Base-by-base conservation (phyloP, 2,329 filamentous ascomycete genomes). In the Neopestalotiopsis sp. region DNA sequence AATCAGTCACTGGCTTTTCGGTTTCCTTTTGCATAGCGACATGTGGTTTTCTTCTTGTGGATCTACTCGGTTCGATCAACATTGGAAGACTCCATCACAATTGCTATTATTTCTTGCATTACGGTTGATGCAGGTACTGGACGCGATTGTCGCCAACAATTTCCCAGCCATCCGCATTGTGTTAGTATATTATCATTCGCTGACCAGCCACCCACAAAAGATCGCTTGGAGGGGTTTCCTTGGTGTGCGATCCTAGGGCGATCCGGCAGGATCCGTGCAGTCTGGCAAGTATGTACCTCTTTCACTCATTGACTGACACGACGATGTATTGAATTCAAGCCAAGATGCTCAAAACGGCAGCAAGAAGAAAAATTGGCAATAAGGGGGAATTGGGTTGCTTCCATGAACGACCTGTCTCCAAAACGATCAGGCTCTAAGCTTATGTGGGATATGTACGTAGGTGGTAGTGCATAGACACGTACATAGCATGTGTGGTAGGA, bases 241-340 rank as follows among this genome's bases (percentile, higher is more conserved):
- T 53, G 45, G 45, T 20, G 45, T 20, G 24, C 24, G 24, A 28
- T 28, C 24, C 24, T 28, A 28, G 38, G 61, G 10, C 61, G 61
- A 64, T 64, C 61, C 61, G 61, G 61, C 38, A 28, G 61, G 28
- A 34, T 64, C 61, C 61, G 61, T 24, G 30, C 57, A 59, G 10
- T 28, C 24, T 28, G 34, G 6, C 34, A 38, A 38, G 34, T 10
- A 38, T 7, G 45, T 53, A 53, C 45, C 45, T 53, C n/a, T 53
- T 38, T 38, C 10, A 38, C 10, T 38, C 34, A 38, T 10, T 38
- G 34, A 38, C 45, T 53, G 45, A 53, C 45, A 53, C 45, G 45
- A 53, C n/a, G 45, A 53, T 17, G 20, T 17, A 53, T 20, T n/a
- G 45, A 17, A 53, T 20, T n/a, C 17, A 20, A 53, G 17, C 45